Base-by-base conservation (phyloP, 306 rosid species). In the Cucumis melo region DNA sequence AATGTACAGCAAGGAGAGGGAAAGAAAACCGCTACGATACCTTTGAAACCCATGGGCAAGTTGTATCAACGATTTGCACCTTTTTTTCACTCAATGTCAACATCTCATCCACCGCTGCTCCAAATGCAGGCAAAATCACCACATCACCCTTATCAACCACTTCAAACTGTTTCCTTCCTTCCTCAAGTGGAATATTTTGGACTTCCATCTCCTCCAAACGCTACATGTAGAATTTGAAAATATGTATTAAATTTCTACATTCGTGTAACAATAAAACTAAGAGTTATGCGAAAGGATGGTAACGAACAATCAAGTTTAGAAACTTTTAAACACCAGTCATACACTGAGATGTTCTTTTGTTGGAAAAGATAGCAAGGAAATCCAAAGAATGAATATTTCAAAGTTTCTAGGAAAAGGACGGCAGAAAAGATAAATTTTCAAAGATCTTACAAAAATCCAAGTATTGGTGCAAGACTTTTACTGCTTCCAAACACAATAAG, bases 11-110 rank as follows among this genome's bases (percentile, higher is more conserved):
- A 8, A 8, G 50, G 77, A 54, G 12, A 13, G 36, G 36, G 24
- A 8, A 34, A 29, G n/a, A 16, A 62, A 8, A 13, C 15, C 12
- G 27, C 41, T 21, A 46, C 39, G 14, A 10, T 75, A 94, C 99
- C 99, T 95, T 95, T 27, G 99, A 86, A 77, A 95, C 99, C 99
- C 99, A 92, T 8, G 99, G 98, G 73, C 99, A 95, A 83, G 98
- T 92, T 63, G 99, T 95, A 81, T 95, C 99, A 78, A 95, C 98
- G 42, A 95, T 90, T 80, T 92, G 98, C 74, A 92, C 96, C 62
- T 85, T 83, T 81, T 87, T 90, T 42, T 89, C 93, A 74, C 86
- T 90, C 86, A 95, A 84, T 73, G 83, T 59, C 88, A 92, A 80
- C 99, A 95, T 92, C 85, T 95, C 99, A 68, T 95, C 99, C 74